Percentiles rank a stretch among this genome's conserved stretches.
These are phyloP conservation scores for Curvularia spicifera DNA, from an alignment of 2,329 filamentous ascomycete species.

Conservation along the genomic window DNA sequence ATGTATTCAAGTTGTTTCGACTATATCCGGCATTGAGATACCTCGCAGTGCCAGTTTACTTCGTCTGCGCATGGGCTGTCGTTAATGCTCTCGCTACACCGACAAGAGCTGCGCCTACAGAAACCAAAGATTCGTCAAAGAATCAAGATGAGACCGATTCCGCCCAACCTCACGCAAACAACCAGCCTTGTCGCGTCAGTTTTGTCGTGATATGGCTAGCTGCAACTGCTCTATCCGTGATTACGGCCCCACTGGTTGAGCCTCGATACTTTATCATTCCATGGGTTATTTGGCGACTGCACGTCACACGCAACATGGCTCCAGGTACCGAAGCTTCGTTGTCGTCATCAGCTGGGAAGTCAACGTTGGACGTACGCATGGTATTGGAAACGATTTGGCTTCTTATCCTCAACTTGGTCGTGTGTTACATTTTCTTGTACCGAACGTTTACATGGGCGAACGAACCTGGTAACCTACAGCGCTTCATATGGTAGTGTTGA, in stretches of 20 bases:
- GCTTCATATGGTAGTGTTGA: slow-evolving; percentile 70
- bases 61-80: slow-evolving; percentile 70
- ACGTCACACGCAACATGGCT: slow-evolving; percentile 64
- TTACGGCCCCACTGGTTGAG: slow-evolving; percentile 91
- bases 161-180: slow-evolving; percentile 7
- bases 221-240: slow-evolving; percentile 76
- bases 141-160: slow-evolving; percentile 9
- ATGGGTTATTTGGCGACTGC: slow-evolving; percentile 89
- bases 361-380: slow-evolving; percentile 51
- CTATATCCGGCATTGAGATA: slow-evolving; percentile 70
- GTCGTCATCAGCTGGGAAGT: neutral
- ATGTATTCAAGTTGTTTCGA: slow-evolving; percentile 85
- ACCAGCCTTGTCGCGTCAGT: slow-evolving; percentile 36
- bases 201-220: slow-evolving; percentile 69
- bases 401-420: slow-evolving; percentile 66
- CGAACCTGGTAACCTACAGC: slow-evolving; percentile 67
- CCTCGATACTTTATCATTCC: slow-evolving; percentile 95
- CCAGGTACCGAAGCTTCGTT: slow-evolving; percentile 15
- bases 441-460: slow-evolving; percentile 71
- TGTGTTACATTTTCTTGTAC: slow-evolving; percentile 74
- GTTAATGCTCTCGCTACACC: slow-evolving; percentile 65
- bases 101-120: slow-evolving; percentile 29
- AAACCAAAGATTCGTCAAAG: slow-evolving; percentile 2
- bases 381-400: slow-evolving; percentile 75
- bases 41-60: slow-evolving; percentile 72